phyloP scores from a whole-genome alignment of 164 flowering plant genomes.

The Platanus orientalis region DNA sequence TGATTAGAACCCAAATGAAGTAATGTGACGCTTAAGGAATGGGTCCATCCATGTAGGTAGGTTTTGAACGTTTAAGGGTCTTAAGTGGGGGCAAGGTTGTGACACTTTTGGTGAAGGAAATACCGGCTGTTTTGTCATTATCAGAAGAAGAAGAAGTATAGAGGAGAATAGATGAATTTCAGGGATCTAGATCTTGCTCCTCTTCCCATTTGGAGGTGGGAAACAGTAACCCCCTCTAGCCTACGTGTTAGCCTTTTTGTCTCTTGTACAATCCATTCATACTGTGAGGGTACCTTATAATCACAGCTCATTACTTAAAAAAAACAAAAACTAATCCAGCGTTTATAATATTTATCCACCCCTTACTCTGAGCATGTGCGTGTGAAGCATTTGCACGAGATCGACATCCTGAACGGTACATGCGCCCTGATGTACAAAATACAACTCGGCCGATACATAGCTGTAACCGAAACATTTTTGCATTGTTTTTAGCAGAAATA shows the following conservation, averaged over 20 bases:
- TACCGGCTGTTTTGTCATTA: slow-evolving; percentile 11
- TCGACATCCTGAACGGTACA: too few relatives aligned
- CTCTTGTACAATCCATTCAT: background rate
- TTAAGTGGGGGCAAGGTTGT: background rate
- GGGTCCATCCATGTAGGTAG: background rate
- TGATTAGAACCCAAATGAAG: background rate
- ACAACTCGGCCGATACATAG: too few relatives aligned
- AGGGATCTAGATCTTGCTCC: background rate
- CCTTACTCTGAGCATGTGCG: background rate
- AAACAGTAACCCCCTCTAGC: background rate
- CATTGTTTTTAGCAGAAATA: too few relatives aligned
- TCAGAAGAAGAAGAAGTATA: background rate
- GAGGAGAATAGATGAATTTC: background rate
- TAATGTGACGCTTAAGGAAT: background rate
- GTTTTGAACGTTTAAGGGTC: background rate
- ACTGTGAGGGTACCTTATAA: background rate
- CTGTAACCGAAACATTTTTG: too few relatives aligned
- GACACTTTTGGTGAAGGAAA: slow-evolving; percentile 8
- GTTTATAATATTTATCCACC: background rate
- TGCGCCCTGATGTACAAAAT: too few relatives aligned
- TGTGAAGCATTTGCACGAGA: too few relatives aligned
- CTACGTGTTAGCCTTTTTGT: background rate
- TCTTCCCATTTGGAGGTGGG: background rate
- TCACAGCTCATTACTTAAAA: background rate
- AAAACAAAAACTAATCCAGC: background rate